Evolutionary conservation across 2,329 filamentous ascomycete genomes (phyloP).

Genomic region (Fusarium bulbicola): DNA sequence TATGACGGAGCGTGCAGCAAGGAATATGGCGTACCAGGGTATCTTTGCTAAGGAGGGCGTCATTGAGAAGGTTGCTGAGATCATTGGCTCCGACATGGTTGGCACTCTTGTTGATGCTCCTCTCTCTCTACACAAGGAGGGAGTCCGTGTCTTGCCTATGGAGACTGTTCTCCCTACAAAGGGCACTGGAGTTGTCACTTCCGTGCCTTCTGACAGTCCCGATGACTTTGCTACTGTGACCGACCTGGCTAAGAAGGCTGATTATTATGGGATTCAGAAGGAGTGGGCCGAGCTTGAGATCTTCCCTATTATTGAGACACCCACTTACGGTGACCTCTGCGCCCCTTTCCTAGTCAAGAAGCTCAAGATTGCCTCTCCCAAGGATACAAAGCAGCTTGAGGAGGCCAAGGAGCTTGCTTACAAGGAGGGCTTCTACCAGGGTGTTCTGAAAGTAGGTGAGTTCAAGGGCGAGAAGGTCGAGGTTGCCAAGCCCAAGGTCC

Average conservation of each 20-base stretch:
- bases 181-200: conserved; percentile 96
- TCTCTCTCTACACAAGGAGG: conserved; percentile 83
- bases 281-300: conserved; percentile 96
- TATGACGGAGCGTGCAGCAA: conserved; percentile 82
- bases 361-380: conserved; percentile 96
- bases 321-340: conserved; percentile 84
- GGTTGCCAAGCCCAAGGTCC: conserved; percentile 85
- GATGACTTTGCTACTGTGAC: conserved; percentile 92
- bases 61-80: conserved; percentile 76
- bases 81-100: conserved; percentile 81
- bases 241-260: conserved; percentile 92
- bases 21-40: conserved; percentile 96
- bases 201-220: conserved; percentile 90
- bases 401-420: conserved; percentile 97
- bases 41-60: conserved; percentile 82
- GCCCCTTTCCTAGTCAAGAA: conserved; percentile 87
- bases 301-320: conserved; percentile 87
- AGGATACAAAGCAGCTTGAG: conserved; percentile 87
- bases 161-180: conserved; percentile 91
- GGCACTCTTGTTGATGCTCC: conserved; percentile 92
- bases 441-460: conserved; percentile 86
- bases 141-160: conserved; percentile 93
- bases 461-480: conserved; percentile 89
- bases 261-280: conserved; percentile 95
- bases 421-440: conserved; percentile 97